These are phyloP conservation scores for Pichia scutulata DNA, from an alignment of 805 yeast species.

Conservation along the genomic window DNA sequence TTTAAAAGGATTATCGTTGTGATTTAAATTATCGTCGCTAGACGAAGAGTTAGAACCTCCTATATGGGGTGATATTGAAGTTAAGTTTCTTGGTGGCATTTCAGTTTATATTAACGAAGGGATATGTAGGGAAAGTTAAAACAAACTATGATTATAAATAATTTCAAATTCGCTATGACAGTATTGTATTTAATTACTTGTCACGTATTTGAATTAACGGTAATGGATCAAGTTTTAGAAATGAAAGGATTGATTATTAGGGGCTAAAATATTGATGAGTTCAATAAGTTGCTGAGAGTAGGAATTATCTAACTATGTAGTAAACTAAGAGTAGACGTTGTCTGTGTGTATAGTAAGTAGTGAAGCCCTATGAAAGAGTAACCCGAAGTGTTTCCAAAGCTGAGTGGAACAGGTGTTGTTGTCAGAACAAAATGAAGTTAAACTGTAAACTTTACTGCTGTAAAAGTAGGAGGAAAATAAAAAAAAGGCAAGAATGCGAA, in stretches of 20 bases:
- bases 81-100: constrained; percentile 29
- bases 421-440: neutral
- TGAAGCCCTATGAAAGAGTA: neutral
- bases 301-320: neutral
- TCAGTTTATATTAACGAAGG: neutral
- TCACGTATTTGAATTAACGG: neutral
- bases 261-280: neutral
- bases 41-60: constrained; percentile 19
- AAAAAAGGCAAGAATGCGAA: neutral
- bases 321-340: neutral
- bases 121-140: neutral
- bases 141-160: too few species aligned
- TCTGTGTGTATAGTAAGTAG: neutral
- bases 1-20: constrained; percentile 22
- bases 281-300: neutral
- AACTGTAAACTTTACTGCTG: neutral
- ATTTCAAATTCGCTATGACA: too few species aligned
- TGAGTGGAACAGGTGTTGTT: neutral
- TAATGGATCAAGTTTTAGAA: neutral
- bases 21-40: constrained; percentile 14
- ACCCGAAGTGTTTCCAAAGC: neutral
- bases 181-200: too few species aligned
- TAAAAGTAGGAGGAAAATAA: neutral
- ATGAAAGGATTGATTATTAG: too few species aligned
- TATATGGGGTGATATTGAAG: constrained; percentile 28